Base-by-base conservation (phyloP, 495 filamentous ascomycete species). In the Hyaloscypha bicolor region DNA sequence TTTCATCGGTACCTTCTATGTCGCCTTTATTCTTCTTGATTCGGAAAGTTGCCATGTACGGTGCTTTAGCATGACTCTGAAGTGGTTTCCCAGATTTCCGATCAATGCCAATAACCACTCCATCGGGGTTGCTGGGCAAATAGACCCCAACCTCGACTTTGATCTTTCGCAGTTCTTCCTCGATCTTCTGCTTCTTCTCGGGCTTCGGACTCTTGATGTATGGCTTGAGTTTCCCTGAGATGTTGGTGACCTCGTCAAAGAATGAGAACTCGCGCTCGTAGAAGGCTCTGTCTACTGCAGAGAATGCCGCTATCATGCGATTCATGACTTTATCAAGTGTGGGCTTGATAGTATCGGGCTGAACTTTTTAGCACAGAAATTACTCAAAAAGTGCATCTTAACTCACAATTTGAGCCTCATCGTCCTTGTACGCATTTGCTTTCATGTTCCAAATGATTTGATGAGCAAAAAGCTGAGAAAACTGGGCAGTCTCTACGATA, bases 371-470 rank as follows among this genome's bases (percentile, higher is more conserved):
- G 42, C 16, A 6, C 4, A 48, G 14, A 48, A 12, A 4, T 19
- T 48, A 4, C 42, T 19, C 35, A 37, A 48, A 48, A 48, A 19
- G 42, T 48, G 42, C 16, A 32, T 29, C 16, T 19, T 48, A 19
- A 79, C 90, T 87, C 83, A 95, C 92, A 71, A 96, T 86, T 71
- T 89, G 85, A 60, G 90, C 92, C 67, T 98, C 93, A 69, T 99
- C 94, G 72, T 99, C 96, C 76, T 97, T 98, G 80, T 92, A 99
- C 3, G 93, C 88, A 75, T 99, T 99, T 25, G 96, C 96, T 74
- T 96, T 97, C 90, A 99, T 99, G 75, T 98, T 99, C 96, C 96
- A 99, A 68, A 99, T 98, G 67, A 99, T 97, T 67, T 99, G 96
- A 77, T 99, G 96, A 8, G 96, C 93, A 76, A 99, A 99, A 1